phyloP scores from a whole-genome alignment of 768 basidiomycete species.

The Pulveroboletus sp. region DNA sequence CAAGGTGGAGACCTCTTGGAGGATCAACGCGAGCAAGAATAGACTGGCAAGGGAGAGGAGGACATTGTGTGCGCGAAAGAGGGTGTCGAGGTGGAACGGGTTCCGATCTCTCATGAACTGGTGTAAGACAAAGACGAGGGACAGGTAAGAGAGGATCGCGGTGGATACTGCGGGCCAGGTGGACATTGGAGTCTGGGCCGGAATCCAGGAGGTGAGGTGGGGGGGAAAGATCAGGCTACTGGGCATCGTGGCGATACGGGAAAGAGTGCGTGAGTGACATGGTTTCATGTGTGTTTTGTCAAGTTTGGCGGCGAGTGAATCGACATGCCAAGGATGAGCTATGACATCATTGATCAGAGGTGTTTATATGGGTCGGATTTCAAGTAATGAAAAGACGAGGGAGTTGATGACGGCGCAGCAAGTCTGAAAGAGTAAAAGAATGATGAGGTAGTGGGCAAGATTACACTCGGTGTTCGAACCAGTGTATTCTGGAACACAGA shows the following conservation, averaged over 20 bases:
- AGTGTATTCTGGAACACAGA: too few species aligned
- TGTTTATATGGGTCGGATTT: too few species aligned
- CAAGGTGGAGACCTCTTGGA: conserved; percentile 82
- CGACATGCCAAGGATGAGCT: too few species aligned
- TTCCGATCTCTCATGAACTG: conserved; percentile 76
- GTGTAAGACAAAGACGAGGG: conserved; percentile 77
- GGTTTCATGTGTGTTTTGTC: too few species aligned
- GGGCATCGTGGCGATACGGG: conserved; percentile 10
- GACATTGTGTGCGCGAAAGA: conserved; percentile 86
- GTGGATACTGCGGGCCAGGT: conserved; percentile 64
- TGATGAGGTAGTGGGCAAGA: too few species aligned
- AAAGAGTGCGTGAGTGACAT: too few species aligned
- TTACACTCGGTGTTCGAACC: too few species aligned
- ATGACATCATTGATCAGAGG: too few species aligned
- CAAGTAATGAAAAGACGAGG: too few species aligned
- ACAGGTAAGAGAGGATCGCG: conserved; percentile 76
- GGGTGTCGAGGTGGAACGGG: conserved; percentile 65
- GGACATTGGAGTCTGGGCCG: conserved; percentile 77
- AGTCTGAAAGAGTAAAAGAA: too few species aligned
- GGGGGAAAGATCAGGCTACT: conserved; percentile 7
- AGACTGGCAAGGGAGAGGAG: conserved; percentile 80
- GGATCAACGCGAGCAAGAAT: conserved; percentile 73
- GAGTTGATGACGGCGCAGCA: too few species aligned
- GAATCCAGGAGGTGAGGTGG: conserved; percentile 62
- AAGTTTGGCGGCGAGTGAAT: too few species aligned